Base-by-base conservation (phyloP, 257 asterid genomes). In the Nicotiana attenuata region DNA sequence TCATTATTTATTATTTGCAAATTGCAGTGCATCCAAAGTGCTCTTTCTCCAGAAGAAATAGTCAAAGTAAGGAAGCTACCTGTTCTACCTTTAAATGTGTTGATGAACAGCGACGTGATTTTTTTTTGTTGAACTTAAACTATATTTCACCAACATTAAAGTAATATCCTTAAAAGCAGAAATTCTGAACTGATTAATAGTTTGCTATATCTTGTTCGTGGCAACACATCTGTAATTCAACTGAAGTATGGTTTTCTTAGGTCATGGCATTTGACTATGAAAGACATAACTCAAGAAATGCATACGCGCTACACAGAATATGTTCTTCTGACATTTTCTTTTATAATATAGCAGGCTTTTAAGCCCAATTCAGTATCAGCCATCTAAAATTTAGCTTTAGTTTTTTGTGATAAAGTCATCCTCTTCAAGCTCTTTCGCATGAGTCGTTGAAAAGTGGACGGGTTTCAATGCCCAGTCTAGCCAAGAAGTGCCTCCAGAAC, bases 11-110 rank as follows among this genome's bases (percentile, higher is more conserved):
- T 95, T 73, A 89, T 95, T 8, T 77, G 99, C 99, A 38, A 95
- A 95, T 85, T 91, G 87, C 98, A 92, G 86, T 98, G 92, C 83
- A 93, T 95, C 80, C 94, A 91, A 83, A 96, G 97, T 66, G 92
- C 97, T 68, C 90, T 95, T 50, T 91, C 94, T 15, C 94, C 98
- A n/a, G 90, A 87, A 80, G 98, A 91, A 88, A 90, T 92, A 83
- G 94, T 97, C 57, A 87, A 93, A 91, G 99, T 95, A 88, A 85
- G 88, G 29, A 26, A 79, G 55, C 35, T 80, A 1, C 82, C 11
- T 16, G 24, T 31, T 80, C 17, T 57, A 57, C 26, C 64, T 19
- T 57, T 57, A 57, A 19, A 17, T 57, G 20, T 57, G 64, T 19
- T 57, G 24, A 57, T 57, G 64, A 19, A 19, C 10, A 57, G 11